Conservation (phyloP, 75 land plant species). For the Cryptomeria japonica region DNA sequence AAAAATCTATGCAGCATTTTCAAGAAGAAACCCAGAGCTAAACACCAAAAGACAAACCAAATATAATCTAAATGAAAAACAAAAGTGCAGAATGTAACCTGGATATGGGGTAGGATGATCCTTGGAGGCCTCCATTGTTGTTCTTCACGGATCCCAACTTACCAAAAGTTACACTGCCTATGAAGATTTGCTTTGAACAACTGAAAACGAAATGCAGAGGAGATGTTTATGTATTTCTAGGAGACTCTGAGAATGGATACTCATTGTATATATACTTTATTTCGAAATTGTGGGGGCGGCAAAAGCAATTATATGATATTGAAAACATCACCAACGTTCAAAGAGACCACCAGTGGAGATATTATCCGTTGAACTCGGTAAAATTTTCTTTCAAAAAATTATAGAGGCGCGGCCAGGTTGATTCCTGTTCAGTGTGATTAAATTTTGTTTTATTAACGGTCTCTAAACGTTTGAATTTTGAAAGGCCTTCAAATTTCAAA, state of each 20-base stretch:
- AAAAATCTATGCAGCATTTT: neutral
- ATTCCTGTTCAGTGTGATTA: neutral
- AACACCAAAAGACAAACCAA: neutral
- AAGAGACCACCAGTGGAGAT: neutral
- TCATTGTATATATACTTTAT: neutral
- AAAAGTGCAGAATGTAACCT: neutral
- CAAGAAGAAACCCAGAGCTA: neutral
- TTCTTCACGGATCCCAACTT: neutral
- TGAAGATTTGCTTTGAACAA: neutral
- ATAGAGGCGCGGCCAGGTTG: neutral
- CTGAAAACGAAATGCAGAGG: neutral
- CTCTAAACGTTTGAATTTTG: neutral
- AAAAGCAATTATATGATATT: neutral
- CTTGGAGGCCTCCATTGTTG: slow-evolving; percentile 4
- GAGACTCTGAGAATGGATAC: neutral
- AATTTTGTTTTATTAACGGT: neutral
- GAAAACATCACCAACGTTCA: slow-evolving; percentile 8
- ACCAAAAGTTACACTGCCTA: neutral
- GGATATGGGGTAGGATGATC: slow-evolving; percentile 14
- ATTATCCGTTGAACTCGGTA: neutral
- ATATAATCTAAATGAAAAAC: neutral
- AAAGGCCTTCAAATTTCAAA: no score
- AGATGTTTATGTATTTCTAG: neutral
- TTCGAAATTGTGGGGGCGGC: slow-evolving; percentile 12
- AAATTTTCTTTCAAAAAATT: neutral